Evolutionary conservation across 208 protist species (phyloP), one percentile per base, ranked within the genome.

Genomic region (Spongospora subterranea): DNA sequence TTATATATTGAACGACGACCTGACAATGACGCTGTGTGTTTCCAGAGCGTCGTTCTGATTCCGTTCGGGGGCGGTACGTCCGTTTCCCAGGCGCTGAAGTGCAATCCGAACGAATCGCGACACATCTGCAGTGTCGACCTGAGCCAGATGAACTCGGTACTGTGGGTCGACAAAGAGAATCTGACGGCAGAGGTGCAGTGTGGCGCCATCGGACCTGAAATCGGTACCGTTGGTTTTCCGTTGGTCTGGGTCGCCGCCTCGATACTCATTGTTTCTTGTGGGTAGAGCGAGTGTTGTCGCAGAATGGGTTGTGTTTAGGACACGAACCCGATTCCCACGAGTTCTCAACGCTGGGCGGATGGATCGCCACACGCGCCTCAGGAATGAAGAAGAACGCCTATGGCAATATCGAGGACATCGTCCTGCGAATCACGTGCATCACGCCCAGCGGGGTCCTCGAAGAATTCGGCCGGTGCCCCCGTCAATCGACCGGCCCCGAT

Each of bases 21-120:
- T n/a, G n/a, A n/a, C n/a, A n/a, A n/a, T n/a, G n/a, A n/a, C n/a
- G n/a, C n/a, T 60, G 24, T 29, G 13, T 60, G 50, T 60, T 60
- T 29, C 95, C 95, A 97, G 94, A 96, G 98, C 93, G 97, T 98
- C 39, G 94, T 95, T 43, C 65, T 98, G 92, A 96, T 98, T 65
- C 96, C 97, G 13, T 98, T 97, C 91, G 97, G 97, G 35, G 97
- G 97, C 89, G 97, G 97, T 90, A 98, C 97, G 46, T 97, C 96
- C 92, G 97, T 98, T 38, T 96, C 96, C 0, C 96, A 96, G 54
- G 96, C 96, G 0, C 94, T 98, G 0, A 95, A 96, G 93, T 95
- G 96, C 92, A 96, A 96, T 13, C 95, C 96, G 76, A 95, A 97
- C 90, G 95, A 93, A 54, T 88, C 90, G 39, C 96, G 97, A 65